phyloP scores from a whole-genome alignment of 176 grass and related monocot genomes.

The Paspalum notatum region DNA sequence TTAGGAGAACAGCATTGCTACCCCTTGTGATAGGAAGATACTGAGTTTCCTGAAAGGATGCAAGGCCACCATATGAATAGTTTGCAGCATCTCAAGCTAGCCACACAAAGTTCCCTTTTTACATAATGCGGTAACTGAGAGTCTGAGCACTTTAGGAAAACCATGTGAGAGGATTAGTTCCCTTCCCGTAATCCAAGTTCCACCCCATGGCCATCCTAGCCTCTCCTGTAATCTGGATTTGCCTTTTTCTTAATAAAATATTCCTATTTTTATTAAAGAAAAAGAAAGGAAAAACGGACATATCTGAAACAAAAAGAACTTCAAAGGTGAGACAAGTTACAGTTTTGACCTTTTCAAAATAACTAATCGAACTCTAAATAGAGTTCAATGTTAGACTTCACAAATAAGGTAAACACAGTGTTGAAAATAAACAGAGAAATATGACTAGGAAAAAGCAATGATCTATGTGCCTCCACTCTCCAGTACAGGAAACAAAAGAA shows the following conservation, averaged over 20 bases:
- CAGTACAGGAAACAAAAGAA: neutral
- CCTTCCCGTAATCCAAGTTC: neutral
- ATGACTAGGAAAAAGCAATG: slow-evolving; percentile 11
- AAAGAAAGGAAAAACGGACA: neutral
- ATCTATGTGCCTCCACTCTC: slow-evolving; percentile 7
- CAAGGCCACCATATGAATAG: slow-evolving; percentile 41
- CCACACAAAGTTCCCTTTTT: neutral
- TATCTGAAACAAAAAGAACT: neutral
- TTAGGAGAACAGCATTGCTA: slow-evolving; percentile 89
- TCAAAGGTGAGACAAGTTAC: slow-evolving; percentile 15
- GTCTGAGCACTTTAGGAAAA: neutral
- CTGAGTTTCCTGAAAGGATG: slow-evolving; percentile 83
- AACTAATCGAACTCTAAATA: slow-evolving; percentile 21
- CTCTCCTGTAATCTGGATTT: slow-evolving; percentile 26
- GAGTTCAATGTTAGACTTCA: neutral
- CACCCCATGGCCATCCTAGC: neutral
- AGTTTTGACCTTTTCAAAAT: slow-evolving; percentile 7
- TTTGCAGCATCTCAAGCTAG: slow-evolving; percentile 18
- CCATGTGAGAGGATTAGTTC: neutral
- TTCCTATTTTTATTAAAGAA: neutral
- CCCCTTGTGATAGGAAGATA: slow-evolving; percentile 98
- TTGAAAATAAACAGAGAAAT: slow-evolving; percentile 12
- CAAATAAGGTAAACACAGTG: slow-evolving; percentile 22
- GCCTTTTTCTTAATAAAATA: slow-evolving; percentile 9
- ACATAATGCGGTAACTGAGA: neutral